Conservation (phyloP, 1,284 basidiomycete genomes). For the Ganoderma multipileum region DNA sequence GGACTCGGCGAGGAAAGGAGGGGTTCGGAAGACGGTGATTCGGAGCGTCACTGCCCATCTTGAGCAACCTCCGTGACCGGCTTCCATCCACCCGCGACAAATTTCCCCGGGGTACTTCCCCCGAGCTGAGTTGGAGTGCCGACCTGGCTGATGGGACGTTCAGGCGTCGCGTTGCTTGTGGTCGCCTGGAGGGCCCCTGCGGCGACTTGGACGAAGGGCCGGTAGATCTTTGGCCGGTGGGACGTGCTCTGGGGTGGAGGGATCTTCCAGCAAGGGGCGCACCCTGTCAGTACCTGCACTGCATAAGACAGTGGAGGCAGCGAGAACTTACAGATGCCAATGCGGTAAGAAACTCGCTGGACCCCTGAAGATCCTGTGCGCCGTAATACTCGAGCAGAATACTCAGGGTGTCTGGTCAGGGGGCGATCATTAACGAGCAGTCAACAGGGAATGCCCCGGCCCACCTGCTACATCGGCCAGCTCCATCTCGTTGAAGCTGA, state of each 20-base stretch:
- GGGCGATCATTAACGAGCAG: slow-evolving; percentile 3
- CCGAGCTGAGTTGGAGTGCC: slow-evolving; percentile 29
- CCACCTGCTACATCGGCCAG: slow-evolving; percentile 65
- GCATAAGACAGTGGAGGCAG: slow-evolving; percentile 11
- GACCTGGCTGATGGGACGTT: slow-evolving; percentile 21
- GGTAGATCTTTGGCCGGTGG: slow-evolving; percentile 35
- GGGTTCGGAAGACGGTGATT: background rate
- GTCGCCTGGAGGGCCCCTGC: slow-evolving; percentile 18
- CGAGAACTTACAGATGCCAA: slow-evolving; percentile 55
- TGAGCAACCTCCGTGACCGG: slow-evolving; percentile 26
- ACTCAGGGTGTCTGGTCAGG: slow-evolving; percentile 58
- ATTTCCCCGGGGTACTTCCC: slow-evolving; percentile 32
- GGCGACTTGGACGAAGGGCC: slow-evolving; percentile 32
- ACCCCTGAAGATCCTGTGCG: slow-evolving; percentile 58
- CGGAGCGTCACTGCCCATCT: slow-evolving; percentile 4
- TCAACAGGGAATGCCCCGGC: slow-evolving; percentile 20
- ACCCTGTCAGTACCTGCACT: slow-evolving; percentile 3
- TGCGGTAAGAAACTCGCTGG: slow-evolving; percentile 56
- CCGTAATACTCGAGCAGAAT: slow-evolving; percentile 78
- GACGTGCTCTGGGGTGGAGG: slow-evolving; percentile 45
- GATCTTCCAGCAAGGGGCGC: slow-evolving; percentile 43
- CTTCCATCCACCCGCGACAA: slow-evolving; percentile 32
- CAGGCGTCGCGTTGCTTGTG: slow-evolving; percentile 20
- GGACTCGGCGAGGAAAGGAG: background rate
- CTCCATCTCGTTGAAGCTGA: slow-evolving; percentile 65